These are phyloP conservation scores for Arthrobotrys entomopaga DNA, from an alignment of 2,329 filamentous ascomycete genomes.

Conservation along the genomic window DNA sequence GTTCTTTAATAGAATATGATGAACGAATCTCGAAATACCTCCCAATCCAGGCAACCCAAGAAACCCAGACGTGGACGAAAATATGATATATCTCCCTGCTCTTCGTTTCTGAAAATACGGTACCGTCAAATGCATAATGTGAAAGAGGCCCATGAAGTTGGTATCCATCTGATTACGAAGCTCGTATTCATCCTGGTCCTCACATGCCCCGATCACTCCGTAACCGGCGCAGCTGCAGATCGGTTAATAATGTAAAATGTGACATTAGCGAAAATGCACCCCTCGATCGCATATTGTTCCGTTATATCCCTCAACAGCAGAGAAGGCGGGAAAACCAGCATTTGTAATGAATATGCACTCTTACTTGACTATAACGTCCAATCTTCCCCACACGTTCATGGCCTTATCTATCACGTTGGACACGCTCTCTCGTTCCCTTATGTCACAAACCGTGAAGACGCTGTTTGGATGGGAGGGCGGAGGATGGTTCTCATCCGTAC, in stretches of 20 bases:
- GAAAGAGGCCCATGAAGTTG: constrained; percentile 93
- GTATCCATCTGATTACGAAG: constrained; percentile 96
- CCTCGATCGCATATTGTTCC: background rate
- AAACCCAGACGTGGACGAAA: constrained; percentile 89
- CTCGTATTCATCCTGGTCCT: constrained; percentile 96
- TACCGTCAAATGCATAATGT: constrained; percentile 88
- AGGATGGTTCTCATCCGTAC: constrained; percentile 71
- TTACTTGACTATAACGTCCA: constrained; percentile 85
- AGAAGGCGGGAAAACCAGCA: too few species aligned
- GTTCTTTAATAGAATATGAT: background rate
- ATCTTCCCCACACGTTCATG: constrained; percentile 78
- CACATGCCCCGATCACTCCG: constrained; percentile 89
- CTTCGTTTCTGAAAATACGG: constrained; percentile 84
- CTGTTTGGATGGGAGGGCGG: constrained; percentile 76
- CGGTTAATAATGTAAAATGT: constrained; percentile 4
- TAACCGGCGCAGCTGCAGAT: constrained; percentile 78
- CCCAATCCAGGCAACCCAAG: constrained; percentile 93
- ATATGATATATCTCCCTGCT: constrained; percentile 87
- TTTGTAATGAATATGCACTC: constrained; percentile 4
- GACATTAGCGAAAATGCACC: constrained; percentile 4
- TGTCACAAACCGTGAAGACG: constrained; percentile 86
- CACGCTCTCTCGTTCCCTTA: constrained; percentile 83
- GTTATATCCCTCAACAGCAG: constrained; percentile 30
- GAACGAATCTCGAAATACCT: constrained; percentile 61
- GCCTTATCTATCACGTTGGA: constrained; percentile 75